phyloP scores from a whole-genome alignment of 129 eudicot species.

The Chrysanthemum lavandulifolium region DNA sequence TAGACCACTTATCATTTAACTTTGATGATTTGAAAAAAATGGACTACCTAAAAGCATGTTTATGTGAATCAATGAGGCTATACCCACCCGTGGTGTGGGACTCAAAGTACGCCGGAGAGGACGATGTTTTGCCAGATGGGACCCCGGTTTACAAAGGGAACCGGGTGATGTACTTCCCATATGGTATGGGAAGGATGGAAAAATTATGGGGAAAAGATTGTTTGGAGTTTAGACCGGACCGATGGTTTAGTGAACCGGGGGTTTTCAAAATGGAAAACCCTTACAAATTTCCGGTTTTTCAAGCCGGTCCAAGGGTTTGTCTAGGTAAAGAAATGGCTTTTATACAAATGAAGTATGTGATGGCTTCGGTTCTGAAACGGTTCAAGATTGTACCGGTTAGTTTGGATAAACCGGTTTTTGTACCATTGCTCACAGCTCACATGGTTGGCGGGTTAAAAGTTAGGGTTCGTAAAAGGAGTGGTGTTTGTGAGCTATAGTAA shows the following conservation, averaged over 20 bases:
- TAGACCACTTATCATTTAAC: background rate
- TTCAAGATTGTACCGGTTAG: slow-evolving; percentile 51
- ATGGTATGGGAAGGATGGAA: slow-evolving; percentile 97
- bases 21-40: slow-evolving; percentile 48
- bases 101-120: slow-evolving; percentile 62
- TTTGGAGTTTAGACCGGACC: slow-evolving; percentile 69
- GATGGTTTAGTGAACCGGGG: slow-evolving; percentile 59
- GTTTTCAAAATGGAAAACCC: slow-evolving; percentile 51
- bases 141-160: slow-evolving; percentile 56
- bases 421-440: slow-evolving; percentile 77
- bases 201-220: slow-evolving; percentile 78
- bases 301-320: slow-evolving; percentile 88
- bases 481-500: background rate
- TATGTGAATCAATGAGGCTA: slow-evolving; percentile 82
- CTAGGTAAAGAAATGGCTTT: slow-evolving; percentile 90
- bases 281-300: slow-evolving; percentile 76
- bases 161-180: slow-evolving; percentile 80
- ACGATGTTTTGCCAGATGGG: slow-evolving; percentile 84
- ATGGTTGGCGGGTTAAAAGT: slow-evolving; percentile 76
- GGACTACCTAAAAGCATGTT: slow-evolving; percentile 60
- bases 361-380: slow-evolving; percentile 50
- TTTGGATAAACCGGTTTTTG: slow-evolving; percentile 43
- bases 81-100: slow-evolving; percentile 97
- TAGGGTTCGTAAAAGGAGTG: slow-evolving; percentile 41
- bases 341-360: slow-evolving; percentile 76